Conservation (phyloP, 139 green algal genomes). For the Auxenochlorella pyrenoidosa region DNA sequence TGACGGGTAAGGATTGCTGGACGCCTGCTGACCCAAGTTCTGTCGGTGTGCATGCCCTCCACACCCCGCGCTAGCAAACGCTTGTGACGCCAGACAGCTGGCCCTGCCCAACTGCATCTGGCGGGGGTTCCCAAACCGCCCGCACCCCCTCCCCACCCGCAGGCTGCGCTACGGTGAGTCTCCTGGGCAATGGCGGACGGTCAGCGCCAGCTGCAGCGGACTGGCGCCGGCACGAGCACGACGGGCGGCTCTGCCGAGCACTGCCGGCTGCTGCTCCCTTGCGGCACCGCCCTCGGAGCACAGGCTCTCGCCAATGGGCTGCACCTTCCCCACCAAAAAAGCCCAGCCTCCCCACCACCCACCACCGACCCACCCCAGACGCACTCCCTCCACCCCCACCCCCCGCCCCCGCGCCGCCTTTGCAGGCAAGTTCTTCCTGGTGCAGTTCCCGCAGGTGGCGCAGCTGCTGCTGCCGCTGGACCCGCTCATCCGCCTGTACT, state of each 20-base stretch:
- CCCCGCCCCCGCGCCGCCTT: not conserved
- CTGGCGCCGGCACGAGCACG: not conserved
- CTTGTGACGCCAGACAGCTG: too few relatives aligned
- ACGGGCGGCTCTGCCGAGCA: too few relatives aligned
- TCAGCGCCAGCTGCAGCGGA: not conserved
- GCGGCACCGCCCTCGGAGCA: not conserved
- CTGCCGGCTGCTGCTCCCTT: not conserved
- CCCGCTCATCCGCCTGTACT: constrained; percentile 58
- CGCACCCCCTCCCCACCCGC: too few relatives aligned
- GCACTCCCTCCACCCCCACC: constrained; percentile 28
- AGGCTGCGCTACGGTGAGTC: constrained; percentile 57
- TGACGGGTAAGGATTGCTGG: too few relatives aligned
- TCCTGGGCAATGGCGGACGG: too few relatives aligned
- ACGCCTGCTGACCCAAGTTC: too few relatives aligned
- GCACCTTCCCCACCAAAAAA: too few relatives aligned
- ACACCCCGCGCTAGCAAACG: too few relatives aligned
- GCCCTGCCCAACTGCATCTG: too few relatives aligned
- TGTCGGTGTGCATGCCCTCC: too few relatives aligned
- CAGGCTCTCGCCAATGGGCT: too few relatives aligned
- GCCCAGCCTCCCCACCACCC: not conserved
- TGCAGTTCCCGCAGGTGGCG: constrained; percentile 51
- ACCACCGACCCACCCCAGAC: not conserved
- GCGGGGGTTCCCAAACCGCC: too few relatives aligned
- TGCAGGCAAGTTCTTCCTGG: constrained; percentile 52
- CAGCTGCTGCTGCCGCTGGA: constrained; percentile 58